Base-by-base conservation (phyloP, 1,284 basidiomycete genomes). In the Sanguinoderma infundibulare region DNA sequence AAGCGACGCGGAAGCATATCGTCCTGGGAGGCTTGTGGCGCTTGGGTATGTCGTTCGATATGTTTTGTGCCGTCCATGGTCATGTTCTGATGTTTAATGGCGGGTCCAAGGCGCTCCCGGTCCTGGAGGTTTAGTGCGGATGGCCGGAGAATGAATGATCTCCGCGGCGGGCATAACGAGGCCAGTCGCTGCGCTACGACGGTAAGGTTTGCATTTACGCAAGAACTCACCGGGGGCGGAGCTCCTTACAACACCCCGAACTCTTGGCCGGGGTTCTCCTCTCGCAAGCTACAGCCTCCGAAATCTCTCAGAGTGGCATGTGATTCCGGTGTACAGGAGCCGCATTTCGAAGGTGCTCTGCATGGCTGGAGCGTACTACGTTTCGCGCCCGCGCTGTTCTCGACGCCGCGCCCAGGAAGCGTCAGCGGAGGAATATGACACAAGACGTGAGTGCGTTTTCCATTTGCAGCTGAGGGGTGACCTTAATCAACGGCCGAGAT, bases 151-250 rank as follows among this genome's bases (percentile, higher is more conserved):
- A 40, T 12, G 49, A 54, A 60, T 14, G 60, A 66, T 63, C 61
- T 66, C 64, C 64, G 64, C 64, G 64, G 57, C 59, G 64, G 59
- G 36, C 30, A 7, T 52, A 55, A 39, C n/a, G 42, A 39, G 55
- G 55, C 47, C 20, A 26, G 26, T 60, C 52, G 51, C 58, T 59
- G 62, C 55, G 38, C 38, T 53, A 22, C 14, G n/a, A 35, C 20
- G 34, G 47, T 24, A 66, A 63, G 61, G 64, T 66, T 66, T 39
- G 47, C 40, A n/a, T 9, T 63, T 60, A 63, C 54, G 35, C 49
- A 59, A 61, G 38, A 47, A 35, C 35, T 44, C 53, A 61, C 59
- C 61, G 64, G 64, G 60, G 39, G 53, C 59, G 64, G 61, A 59
- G 59, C 59, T 34, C 64, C 64, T 63, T 54, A 30, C 56, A 59